A percentile compares a stretch with the other conserved stretches of the same genome.
These are phyloP conservation scores for Setaria italica DNA, from an alignment of 202 grass and related monocot species.

Conservation along the genomic window DNA sequence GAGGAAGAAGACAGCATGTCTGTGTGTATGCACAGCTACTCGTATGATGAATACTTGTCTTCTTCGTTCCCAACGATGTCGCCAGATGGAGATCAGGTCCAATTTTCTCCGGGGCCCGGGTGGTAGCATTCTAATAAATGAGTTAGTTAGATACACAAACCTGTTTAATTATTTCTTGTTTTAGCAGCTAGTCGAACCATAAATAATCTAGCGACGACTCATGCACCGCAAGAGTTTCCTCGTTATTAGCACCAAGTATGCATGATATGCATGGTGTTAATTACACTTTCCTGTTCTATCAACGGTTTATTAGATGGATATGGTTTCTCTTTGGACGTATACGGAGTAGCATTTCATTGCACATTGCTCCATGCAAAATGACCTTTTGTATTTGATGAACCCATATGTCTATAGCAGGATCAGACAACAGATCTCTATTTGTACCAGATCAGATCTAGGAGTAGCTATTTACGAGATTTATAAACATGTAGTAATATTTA, in stretches of 20 bases:
- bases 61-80: constrained; percentile 6
- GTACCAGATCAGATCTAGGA: too few relatives aligned
- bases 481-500: too few relatives aligned
- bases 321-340: not conserved
- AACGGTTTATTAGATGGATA: not conserved
- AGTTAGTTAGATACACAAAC: not conserved
- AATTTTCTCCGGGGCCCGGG: not conserved
- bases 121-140: not conserved
- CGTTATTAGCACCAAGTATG: not conserved
- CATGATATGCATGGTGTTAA: not conserved
- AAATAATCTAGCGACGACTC: not conserved
- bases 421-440: too few relatives aligned
- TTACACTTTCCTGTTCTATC: not conserved
- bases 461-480: too few relatives aligned
- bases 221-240: not conserved
- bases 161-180: not conserved
- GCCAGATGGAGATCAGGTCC: not conserved
- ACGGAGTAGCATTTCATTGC: not conserved
- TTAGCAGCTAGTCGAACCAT: not conserved
- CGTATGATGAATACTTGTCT: constrained; percentile 23
- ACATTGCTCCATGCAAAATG: not conserved
- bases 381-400: too few relatives aligned
- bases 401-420: too few relatives aligned
- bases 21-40: not conserved
- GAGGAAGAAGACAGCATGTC: constrained; percentile 23